Percentiles rank a stretch among this genome's conserved stretches.
Conservation (phyloP, 805 yeast genomes). For the Teunomyces kruisii region DNA sequence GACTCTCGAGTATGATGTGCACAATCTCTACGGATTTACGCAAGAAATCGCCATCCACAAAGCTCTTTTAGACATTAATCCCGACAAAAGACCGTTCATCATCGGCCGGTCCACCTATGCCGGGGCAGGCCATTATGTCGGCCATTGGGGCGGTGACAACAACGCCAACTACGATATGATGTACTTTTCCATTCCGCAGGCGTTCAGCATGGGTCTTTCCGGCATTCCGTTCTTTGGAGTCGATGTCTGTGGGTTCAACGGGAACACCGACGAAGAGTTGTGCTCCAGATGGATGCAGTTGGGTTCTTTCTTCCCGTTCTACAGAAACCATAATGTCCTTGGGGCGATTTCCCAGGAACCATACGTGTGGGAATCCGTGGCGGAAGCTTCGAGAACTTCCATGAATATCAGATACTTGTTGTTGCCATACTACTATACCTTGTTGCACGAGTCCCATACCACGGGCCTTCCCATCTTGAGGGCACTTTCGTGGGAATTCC, state of each 20-base stretch:
- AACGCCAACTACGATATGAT: constrained; percentile 16
- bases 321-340: constrained; percentile 29
- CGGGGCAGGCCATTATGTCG: constrained; percentile 20
- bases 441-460: constrained; percentile 20
- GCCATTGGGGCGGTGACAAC: constrained; percentile 29
- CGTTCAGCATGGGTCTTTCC: constrained; percentile 20
- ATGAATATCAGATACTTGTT: constrained; percentile 37
- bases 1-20: constrained; percentile 26
- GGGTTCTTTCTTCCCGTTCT: constrained; percentile 35
- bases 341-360: constrained; percentile 29
- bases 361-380: constrained; percentile 27
- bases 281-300: constrained; percentile 34
- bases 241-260: constrained; percentile 25
- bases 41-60: constrained; percentile 20
- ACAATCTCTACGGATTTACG: constrained; percentile 23
- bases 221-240: constrained; percentile 29
- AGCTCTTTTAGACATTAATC: constrained; percentile 16
- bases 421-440: constrained; percentile 27
- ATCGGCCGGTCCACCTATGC: constrained; percentile 21
- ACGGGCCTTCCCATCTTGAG: constrained; percentile 23
- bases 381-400: constrained; percentile 23
- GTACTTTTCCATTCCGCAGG: constrained; percentile 27
- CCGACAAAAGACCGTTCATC: constrained; percentile 24
- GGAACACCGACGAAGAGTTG: constrained; percentile 24
- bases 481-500: constrained; percentile 24